A percentile compares a stretch with the other conserved stretches of the same genome.
Conservation (phyloP, 805 yeast genomes). For the Yarrowia yakushimensis region DNA sequence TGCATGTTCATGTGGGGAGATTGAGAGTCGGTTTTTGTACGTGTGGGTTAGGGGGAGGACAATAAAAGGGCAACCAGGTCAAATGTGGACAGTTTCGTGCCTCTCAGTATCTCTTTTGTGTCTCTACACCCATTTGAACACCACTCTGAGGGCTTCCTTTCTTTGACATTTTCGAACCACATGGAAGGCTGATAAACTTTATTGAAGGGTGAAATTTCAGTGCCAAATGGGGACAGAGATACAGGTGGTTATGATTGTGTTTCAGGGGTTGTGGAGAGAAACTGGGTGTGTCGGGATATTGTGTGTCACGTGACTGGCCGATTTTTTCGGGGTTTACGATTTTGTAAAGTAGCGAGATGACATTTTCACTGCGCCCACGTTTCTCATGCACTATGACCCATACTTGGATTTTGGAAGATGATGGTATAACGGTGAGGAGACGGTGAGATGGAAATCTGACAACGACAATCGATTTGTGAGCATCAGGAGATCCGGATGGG, state of each 20-base stretch:
- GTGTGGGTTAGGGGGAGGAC: not conserved
- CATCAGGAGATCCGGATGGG: not conserved
- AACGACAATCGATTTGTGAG: not conserved
- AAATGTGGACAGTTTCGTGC: not conserved
- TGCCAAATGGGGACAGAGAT: not conserved
- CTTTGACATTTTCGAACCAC: not conserved
- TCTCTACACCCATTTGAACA: not conserved
- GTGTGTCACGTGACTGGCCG: not conserved
- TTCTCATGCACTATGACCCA: constrained; percentile 12
- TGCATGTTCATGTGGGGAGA: constrained; percentile 5
- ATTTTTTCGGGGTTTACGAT: too few species aligned
- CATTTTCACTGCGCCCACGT: not conserved
- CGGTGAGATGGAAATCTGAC: not conserved
- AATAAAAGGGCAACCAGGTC: not conserved
- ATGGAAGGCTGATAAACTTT: not conserved
- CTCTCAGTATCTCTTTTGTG: not conserved
- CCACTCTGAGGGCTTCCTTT: not conserved
- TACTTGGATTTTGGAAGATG: not conserved
- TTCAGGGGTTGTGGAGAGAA: not conserved
- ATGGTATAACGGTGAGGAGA: not conserved
- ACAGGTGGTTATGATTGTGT: not conserved
- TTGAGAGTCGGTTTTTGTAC: not conserved
- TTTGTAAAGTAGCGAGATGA: not conserved
- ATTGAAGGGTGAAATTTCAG: not conserved
- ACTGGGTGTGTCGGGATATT: not conserved